phyloP scores from a whole-genome alignment of 441 rosid species.

The Gossypium davidsonii region DNA sequence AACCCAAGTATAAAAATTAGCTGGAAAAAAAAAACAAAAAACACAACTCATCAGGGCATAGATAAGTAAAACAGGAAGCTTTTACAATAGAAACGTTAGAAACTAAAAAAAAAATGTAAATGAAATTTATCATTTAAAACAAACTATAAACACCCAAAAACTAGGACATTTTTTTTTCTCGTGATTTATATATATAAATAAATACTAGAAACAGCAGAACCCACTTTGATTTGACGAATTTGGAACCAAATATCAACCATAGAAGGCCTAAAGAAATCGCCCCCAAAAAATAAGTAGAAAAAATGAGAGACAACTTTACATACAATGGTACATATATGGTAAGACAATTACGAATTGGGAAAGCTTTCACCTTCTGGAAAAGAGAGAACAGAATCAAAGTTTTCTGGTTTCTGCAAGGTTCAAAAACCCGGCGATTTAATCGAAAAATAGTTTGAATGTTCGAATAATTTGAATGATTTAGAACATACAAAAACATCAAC shows the following conservation, averaged over 20 bases:
- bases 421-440: not conserved
- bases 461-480: not conserved
- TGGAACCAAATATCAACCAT: not conserved
- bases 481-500: not conserved
- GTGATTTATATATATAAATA: not conserved
- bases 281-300: not conserved
- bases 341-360: not conserved
- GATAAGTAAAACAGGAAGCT: not conserved
- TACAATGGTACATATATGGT: not conserved
- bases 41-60: not conserved
- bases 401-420: not conserved
- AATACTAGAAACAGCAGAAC: not conserved
- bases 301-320: not conserved
- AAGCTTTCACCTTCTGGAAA: conserved; percentile 1
- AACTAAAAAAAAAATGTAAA: not conserved
- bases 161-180: not conserved
- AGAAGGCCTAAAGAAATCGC: not conserved
- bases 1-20: not conserved
- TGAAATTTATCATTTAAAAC: not conserved
- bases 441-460: not conserved
- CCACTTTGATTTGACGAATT: not conserved
- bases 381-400: not conserved
- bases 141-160: conserved; percentile 2
- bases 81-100: not conserved
- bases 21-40: not conserved